Evolutionary conservation across 352 stramenopile species (phyloP), one percentile per base, ranked within the genome.

Genomic region (Pilasporangium apinafurcum): DNA sequence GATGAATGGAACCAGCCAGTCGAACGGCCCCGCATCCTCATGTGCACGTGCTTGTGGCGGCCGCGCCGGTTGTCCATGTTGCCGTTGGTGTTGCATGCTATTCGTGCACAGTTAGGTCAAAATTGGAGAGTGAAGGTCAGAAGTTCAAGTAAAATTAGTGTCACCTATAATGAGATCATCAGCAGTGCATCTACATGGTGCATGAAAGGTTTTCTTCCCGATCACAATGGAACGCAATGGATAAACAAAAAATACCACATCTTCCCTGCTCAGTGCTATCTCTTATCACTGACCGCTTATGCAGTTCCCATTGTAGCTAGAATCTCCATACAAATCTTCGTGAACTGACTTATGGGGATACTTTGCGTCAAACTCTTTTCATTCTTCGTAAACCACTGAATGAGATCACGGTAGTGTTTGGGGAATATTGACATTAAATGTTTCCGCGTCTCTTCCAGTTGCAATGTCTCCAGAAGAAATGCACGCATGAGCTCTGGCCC

Each of bases 1-100:
- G 31, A 92, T 77, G 40, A 92, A 92, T n/a, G 80, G 77, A 42
- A 90, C 57, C 35, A 90, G 51, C 76, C 75, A 89, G 43, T 86
- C 77, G 9, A 86, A 48, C 4, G 71, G 55, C 0, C 68, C 72
- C 42, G 58, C 53, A 7, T 73, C 62, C n/a, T n/a, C n/a, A n/a
- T n/a, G n/a, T n/a, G n/a, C n/a, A n/a, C n/a, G n/a, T n/a, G n/a
- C n/a, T n/a, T 26, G 44, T 37, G 3, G 26, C 35, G 14, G 35
- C 7, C n/a, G 26, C 34, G 28, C 25, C 21, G 3, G 22, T 22
- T 20, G 22, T 18, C 7, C 16, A 28, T 36, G 13, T 21, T 38
- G 37, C 20, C 21, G 18, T n/a, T 12, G 29, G 18, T 25, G 14
- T 26, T 24, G 10, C 38, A 12, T 61, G 41, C 28, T n/a, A n/a